phyloP scores from a whole-genome alignment of 768 basidiomycete genomes.

The Mycena crocata region DNA sequence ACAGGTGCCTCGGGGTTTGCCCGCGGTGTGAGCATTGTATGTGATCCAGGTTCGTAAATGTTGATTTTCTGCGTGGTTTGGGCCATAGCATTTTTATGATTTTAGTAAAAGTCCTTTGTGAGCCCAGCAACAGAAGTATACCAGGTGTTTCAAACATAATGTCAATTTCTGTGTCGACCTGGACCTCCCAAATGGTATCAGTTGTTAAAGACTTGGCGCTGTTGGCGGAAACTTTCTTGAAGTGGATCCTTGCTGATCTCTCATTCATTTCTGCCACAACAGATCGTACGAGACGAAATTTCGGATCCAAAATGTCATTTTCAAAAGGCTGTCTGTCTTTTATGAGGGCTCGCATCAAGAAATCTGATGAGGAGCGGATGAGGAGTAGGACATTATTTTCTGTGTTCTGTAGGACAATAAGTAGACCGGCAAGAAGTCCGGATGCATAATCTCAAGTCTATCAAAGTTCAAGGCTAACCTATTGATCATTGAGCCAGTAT shows the following conservation, averaged over 20 bases:
- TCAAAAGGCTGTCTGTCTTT: background rate
- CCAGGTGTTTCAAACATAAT: background rate
- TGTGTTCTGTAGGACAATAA: too few relatives aligned
- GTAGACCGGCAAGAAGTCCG: background rate
- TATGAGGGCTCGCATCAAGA: background rate
- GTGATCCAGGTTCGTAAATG: slow-evolving; percentile 3
- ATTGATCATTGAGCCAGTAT: background rate
- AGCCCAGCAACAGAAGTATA: background rate
- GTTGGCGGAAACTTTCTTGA: background rate
- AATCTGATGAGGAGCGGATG: too few relatives aligned
- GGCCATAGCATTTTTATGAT: background rate
- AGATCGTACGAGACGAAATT: background rate
- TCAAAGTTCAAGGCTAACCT: background rate
- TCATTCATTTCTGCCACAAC: background rate
- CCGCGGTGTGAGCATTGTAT: too few relatives aligned
- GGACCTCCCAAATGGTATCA: background rate
- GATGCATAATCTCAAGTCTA: background rate
- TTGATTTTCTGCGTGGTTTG: background rate
- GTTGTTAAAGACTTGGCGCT: background rate
- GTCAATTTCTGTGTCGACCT: too few relatives aligned
- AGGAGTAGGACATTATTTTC: too few relatives aligned
- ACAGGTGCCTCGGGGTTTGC: too few relatives aligned
- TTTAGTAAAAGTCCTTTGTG: slow-evolving; percentile 1
- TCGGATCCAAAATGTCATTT: background rate
- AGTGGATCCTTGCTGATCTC: background rate